A percentile compares a stretch with the other conserved stretches of the same genome.
Evolutionary conservation across 2,329 filamentous ascomycete genomes (phyloP).

Genomic region (Trichoderma sp.): DNA sequence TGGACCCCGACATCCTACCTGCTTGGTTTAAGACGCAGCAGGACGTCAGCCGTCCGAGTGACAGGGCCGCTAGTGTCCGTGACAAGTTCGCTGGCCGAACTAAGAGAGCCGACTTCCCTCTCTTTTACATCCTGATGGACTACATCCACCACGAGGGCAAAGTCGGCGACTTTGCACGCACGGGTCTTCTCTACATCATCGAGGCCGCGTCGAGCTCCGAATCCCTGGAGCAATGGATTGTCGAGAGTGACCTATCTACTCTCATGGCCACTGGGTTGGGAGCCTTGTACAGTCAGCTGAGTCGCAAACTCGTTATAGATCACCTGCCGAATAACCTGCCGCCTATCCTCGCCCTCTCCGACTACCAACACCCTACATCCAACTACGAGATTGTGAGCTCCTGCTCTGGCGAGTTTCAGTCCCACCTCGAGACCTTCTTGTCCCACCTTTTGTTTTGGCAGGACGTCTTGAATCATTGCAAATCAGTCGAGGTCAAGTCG

Average conservation of each 20-base stretch:
- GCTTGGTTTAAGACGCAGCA: slow-evolving; percentile 77
- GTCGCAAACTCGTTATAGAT: slow-evolving; percentile 77
- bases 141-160: slow-evolving; percentile 95
- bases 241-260: slow-evolving; percentile 93
- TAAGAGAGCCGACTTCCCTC: slow-evolving; percentile 86
- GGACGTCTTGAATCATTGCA: slow-evolving; percentile 93
- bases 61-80: slow-evolving; percentile 50
- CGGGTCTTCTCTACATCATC: slow-evolving; percentile 91
- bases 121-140: slow-evolving; percentile 94
- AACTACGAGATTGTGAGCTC: slow-evolving; percentile 71
- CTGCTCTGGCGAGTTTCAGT: slow-evolving; percentile 70
- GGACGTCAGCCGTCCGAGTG: slow-evolving; percentile 41
- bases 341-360: slow-evolving; percentile 81
- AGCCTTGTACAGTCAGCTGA: slow-evolving; percentile 64
- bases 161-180: slow-evolving; percentile 92
- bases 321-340: slow-evolving; percentile 73
- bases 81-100: slow-evolving; percentile 80
- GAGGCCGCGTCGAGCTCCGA: slow-evolving; percentile 83
- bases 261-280: slow-evolving; percentile 95
- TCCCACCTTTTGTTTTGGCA: slow-evolving; percentile 98
- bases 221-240: slow-evolving; percentile 88
- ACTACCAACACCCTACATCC: slow-evolving; percentile 72
- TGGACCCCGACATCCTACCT: slow-evolving; percentile 80
- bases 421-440: slow-evolving; percentile 88
- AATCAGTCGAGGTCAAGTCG: slow-evolving; percentile 85